These are phyloP conservation scores for Cladochytrium replicatum DNA, from an alignment of 192 early-diverging fungal genomes.

Conservation along the genomic window DNA sequence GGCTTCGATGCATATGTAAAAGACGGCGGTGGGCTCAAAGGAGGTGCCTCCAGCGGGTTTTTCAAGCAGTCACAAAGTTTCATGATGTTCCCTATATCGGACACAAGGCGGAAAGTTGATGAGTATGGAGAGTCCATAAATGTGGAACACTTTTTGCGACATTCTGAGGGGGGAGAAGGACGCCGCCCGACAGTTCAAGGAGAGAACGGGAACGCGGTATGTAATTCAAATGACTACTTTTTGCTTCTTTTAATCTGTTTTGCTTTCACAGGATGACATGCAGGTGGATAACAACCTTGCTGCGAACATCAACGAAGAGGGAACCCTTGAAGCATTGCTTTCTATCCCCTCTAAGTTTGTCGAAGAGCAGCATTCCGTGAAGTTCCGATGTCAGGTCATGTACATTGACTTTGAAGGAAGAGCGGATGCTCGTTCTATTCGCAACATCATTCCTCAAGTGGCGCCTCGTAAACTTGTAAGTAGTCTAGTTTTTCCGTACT, in stretches of 20 bases:
- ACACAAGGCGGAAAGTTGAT: slow-evolving; percentile 73
- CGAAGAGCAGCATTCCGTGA: slow-evolving; percentile 39
- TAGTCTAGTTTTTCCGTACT: neutral
- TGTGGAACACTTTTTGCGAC: slow-evolving; percentile 34
- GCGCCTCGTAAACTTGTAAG: slow-evolving; percentile 69
- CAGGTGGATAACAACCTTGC: no score
- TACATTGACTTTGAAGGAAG: slow-evolving; percentile 92
- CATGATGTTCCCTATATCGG: slow-evolving; percentile 74
- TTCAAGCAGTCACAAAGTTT: slow-evolving; percentile 71
- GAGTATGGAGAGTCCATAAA: slow-evolving; percentile 86
- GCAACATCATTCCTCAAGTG: slow-evolving; percentile 74
- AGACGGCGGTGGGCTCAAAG: no score
- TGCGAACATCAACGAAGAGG: slow-evolving; percentile 7
- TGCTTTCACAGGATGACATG: no score
- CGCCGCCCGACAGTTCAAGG: slow-evolving; percentile 3
- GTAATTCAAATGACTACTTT: no score
- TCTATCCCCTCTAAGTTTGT: slow-evolving; percentile 73
- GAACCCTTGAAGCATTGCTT: slow-evolving; percentile 2
- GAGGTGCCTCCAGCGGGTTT: slow-evolving; percentile 66
- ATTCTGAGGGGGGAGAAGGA: slow-evolving; percentile 1
- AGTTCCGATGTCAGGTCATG: slow-evolving; percentile 60
- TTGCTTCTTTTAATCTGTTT: no score
- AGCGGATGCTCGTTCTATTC: slow-evolving; percentile 74
- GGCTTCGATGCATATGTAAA: no score
- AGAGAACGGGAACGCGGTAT: slow-evolving; percentile 1